Conservation (phyloP, 164 flowering plant genomes). For the Nymphaea thermarum region DNA sequence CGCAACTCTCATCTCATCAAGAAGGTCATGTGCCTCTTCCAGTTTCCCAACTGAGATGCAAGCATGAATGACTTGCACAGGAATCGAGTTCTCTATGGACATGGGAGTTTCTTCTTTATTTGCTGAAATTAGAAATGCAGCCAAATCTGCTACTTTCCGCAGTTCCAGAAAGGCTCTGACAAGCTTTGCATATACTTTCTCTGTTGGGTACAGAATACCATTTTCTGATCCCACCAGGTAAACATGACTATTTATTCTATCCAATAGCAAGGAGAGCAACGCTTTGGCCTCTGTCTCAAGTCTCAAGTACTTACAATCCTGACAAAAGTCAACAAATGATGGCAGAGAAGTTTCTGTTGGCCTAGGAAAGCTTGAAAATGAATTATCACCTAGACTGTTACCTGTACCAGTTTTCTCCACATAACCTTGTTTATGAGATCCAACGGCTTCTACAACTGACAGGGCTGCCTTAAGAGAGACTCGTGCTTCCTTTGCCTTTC, state of each 20-base stretch:
- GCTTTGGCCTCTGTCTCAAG: constrained; percentile 56
- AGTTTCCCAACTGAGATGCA: constrained; percentile 82
- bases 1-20: constrained; percentile 80
- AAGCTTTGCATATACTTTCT: constrained; percentile 53
- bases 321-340: constrained; percentile 44
- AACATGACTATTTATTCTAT: constrained; percentile 40
- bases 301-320: constrained; percentile 31
- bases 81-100: constrained; percentile 51
- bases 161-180: constrained; percentile 74
- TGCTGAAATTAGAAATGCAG: constrained; percentile 59
- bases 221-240: constrained; percentile 54
- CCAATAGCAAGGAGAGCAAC: constrained; percentile 28
- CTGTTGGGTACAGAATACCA: constrained; percentile 87
- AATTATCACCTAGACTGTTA: constrained; percentile 3
- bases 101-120: constrained; percentile 60
- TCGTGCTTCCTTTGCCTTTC: constrained; percentile 56
- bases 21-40: constrained; percentile 83
- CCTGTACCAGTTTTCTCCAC: constrained; percentile 10
- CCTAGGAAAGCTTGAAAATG: constrained; percentile 7
- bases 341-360: constrained; percentile 9
- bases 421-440: constrained; percentile 11
- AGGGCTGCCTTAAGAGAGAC: constrained; percentile 54
- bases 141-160: constrained; percentile 58
- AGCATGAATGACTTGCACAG: constrained; percentile 64
- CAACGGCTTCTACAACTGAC: constrained; percentile 20